Evolutionary conservation across 2,329 filamentous ascomycete genomes (phyloP), one percentile per base, ranked within the genome.

Genomic region (Emericellopsis atlantica): DNA sequence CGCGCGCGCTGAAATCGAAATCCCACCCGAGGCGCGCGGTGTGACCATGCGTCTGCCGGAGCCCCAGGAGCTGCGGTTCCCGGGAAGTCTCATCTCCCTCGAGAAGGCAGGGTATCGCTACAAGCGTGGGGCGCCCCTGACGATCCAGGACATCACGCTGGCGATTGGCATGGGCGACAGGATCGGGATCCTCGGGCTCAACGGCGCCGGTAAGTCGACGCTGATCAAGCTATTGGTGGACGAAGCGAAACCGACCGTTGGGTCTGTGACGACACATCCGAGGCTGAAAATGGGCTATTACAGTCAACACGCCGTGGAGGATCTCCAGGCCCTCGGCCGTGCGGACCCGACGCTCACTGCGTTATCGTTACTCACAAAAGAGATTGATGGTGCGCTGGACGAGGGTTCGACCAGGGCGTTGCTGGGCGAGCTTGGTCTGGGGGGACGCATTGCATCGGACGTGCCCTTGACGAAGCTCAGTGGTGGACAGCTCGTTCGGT

Each of bases 171-270:
- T 78, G 55, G 82, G 84, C 9, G 82, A 87, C 46, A 72, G 85
- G 1, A 66, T 90, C 21, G 86, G 84, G 0, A 69, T 93, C 33
- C 67, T 86, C 21, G 87, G 86, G 0, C 66, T 92, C 35, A 93
- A 93, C 54, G 87, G 86, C 1, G 74, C 77, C 1, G 87, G 87
- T 2, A 93, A 93, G 57, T 86, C 84, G 2, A 92, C 86, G 0
- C 65, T 93, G 9, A 69, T 90, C 43, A 79, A 75, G 37, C 62
- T 90, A 4, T 70, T 90, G 3, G 77, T 79, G n/a, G 76, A 72
- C 1, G 67, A 69, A 12, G 57, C 70, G 2, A 65, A 64, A 6
- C 78, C 81, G 0, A 74, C 72, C 0, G 65, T 69, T 3, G 84
- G 85, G 1, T 74, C 66, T 0, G 61, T 84, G 2, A 71, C 73